Percentiles rank a stretch among this genome's conserved stretches.
Evolutionary conservation across 2,329 filamentous ascomycete genomes (phyloP).

Genomic region (Graphium sp.): DNA sequence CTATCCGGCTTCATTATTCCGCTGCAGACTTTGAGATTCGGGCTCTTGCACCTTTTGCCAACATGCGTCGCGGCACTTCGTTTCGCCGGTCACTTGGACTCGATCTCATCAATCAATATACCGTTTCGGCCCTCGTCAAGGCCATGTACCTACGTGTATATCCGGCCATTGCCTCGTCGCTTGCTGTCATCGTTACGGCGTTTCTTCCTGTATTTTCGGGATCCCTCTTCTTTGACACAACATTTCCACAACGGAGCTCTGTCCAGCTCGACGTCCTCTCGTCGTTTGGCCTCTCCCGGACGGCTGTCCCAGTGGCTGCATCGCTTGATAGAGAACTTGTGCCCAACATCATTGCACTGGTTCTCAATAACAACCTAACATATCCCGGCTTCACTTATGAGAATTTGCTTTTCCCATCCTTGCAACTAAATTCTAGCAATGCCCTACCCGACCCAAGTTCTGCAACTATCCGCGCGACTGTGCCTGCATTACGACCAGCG

Average conservation of each 20-base stretch:
- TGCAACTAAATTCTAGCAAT: constrained; percentile 6
- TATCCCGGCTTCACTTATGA: constrained; percentile 19
- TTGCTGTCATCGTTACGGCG: constrained; percentile 11
- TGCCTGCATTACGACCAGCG: constrained; percentile 15
- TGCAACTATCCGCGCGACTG: constrained; percentile 9
- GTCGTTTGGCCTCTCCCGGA: constrained; percentile 13
- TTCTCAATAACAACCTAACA: constrained; percentile 15
- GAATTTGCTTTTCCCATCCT: constrained; percentile 9
- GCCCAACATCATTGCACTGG: no score
- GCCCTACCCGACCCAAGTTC: no score
- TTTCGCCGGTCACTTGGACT: constrained; percentile 14
- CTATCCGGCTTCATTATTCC: constrained; percentile 14
- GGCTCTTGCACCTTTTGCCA: constrained; percentile 15
- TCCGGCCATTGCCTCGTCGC: constrained; percentile 11
- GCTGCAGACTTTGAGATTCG: constrained; percentile 15
- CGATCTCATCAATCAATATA: constrained; percentile 15
- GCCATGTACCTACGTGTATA: no score
- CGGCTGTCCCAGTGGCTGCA: constrained; percentile 12
- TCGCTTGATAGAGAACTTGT: no score
- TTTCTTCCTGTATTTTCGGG: constrained; percentile 15
- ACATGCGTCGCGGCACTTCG: constrained; percentile 11
- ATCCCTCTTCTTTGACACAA: constrained; percentile 14
- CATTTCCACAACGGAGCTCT: constrained; percentile 8
- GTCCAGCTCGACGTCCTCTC: constrained; percentile 12
- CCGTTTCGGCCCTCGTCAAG: constrained; percentile 10